A percentile compares a stretch with the other conserved stretches of the same genome.
phyloP scores from a whole-genome alignment of 345 rosid species.

The Ceriops tagal region DNA sequence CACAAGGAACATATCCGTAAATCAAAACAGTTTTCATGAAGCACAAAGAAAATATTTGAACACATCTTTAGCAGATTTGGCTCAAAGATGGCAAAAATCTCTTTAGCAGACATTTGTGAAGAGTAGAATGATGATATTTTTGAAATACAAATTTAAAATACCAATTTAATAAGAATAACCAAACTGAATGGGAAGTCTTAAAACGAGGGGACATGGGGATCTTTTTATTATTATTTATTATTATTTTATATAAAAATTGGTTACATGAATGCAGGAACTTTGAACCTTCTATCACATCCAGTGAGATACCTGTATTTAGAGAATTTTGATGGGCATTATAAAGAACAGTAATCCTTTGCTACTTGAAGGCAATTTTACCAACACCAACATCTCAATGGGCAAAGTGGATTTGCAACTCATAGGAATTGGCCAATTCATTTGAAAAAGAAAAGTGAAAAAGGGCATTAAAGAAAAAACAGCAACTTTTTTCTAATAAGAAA shows the following conservation, averaged over 20 bases:
- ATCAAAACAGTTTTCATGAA: constrained; percentile 2
- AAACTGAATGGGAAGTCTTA: too few species aligned
- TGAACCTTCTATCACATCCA: too few species aligned
- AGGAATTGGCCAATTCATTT: background rate
- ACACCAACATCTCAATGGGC: too few species aligned
- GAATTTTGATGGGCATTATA: too few species aligned
- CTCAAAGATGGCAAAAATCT: background rate
- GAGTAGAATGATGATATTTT: background rate
- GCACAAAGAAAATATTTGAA: background rate
- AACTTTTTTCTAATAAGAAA: constrained; percentile 3
- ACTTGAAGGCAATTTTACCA: too few species aligned
- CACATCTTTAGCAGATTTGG: background rate
- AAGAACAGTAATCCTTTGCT: too few species aligned
- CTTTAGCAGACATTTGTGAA: background rate
- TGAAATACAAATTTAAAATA: background rate
- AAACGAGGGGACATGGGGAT: too few species aligned
- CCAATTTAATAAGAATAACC: background rate
- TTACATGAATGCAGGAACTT: too few species aligned
- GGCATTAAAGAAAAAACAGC: too few species aligned
- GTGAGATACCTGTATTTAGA: too few species aligned
- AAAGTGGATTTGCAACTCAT: constrained; percentile 1
- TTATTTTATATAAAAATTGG: too few species aligned
- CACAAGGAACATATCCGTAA: constrained; percentile 8
- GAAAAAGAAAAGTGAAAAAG: background rate
- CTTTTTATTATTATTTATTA: too few species aligned